Percentiles rank a stretch among this genome's conserved stretches.
Conservation (phyloP, 2,329 filamentous ascomycete genomes). For the Sporothrix variecibatus region DNA sequence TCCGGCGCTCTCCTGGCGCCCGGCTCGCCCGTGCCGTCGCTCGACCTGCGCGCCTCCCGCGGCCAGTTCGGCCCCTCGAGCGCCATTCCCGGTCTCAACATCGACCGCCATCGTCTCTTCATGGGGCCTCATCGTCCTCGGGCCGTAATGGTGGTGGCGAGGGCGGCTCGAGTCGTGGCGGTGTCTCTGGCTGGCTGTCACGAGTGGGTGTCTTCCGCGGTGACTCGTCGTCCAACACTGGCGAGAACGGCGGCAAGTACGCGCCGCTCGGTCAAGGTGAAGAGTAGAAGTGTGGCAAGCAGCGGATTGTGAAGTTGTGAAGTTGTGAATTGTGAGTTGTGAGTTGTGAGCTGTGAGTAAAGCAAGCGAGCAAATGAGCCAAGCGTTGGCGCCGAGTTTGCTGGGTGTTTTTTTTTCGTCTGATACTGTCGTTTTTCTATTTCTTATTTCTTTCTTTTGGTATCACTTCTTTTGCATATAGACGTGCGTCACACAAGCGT, state of each 20-base stretch:
- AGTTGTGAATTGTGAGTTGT: neutral
- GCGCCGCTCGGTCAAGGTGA: constrained; percentile 46
- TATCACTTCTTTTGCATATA: neutral
- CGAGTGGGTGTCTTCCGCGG: constrained; percentile 44
- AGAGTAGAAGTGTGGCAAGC: constrained; percentile 34
- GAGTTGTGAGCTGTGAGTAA: neutral
- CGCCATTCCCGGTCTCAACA: constrained; percentile 77
- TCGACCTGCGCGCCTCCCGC: constrained; percentile 63
- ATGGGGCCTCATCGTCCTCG: constrained; percentile 44
- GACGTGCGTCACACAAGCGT: constrained; percentile 16
- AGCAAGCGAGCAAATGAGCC: constrained; percentile 2
- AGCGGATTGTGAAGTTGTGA: neutral
- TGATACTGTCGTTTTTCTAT: neutral
- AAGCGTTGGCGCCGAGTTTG: constrained; percentile 9
- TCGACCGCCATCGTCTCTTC: constrained; percentile 70
- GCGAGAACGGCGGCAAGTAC: constrained; percentile 42
- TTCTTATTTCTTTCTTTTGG: neutral
- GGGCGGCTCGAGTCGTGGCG: constrained; percentile 38
- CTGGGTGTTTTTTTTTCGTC: constrained; percentile 17
- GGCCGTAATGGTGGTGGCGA: constrained; percentile 23
- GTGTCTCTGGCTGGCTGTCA: constrained; percentile 54
- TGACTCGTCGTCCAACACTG: constrained; percentile 36
- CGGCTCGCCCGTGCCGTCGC: constrained; percentile 77
- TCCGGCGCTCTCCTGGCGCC: constrained; percentile 77
- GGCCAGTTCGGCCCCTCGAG: constrained; percentile 59